phyloP scores from a whole-genome alignment of 305 asterid genomes.

The Caryopteris hybrid region DNA sequence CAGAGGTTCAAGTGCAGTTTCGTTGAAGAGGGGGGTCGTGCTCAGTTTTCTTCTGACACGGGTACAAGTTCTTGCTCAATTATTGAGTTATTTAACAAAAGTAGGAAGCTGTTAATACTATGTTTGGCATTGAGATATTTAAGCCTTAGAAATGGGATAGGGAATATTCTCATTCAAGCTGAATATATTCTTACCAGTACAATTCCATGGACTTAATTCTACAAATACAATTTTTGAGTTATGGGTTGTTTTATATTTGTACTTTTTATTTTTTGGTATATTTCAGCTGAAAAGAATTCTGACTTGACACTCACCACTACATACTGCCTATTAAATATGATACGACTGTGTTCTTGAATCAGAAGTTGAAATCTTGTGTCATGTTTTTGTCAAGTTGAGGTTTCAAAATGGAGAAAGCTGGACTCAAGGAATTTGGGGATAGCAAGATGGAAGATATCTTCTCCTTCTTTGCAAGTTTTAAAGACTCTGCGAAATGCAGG shows the following conservation, averaged over 20 bases:
- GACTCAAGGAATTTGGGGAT: conserved; percentile 62
- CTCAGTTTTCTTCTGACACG: conserved; percentile 28
- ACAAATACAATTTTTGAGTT: not conserved
- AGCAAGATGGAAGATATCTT: conserved; percentile 44
- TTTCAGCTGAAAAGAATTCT: not conserved
- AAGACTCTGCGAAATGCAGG: conserved; percentile 53
- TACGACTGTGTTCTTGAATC: not conserved
- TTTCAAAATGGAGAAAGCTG: conserved; percentile 63
- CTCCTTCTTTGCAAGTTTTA: conserved; percentile 48
- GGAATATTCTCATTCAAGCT: not conserved
- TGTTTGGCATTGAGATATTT: not conserved
- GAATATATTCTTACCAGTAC: not conserved
- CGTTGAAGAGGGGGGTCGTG: conserved; percentile 23
- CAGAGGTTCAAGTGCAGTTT: conserved; percentile 45
- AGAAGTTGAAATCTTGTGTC: conserved; percentile 1
- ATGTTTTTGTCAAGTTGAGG: conserved; percentile 32
- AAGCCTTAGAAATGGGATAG: not conserved
- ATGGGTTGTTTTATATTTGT: not conserved
- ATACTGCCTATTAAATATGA: not conserved
- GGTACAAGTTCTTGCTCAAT: conserved; percentile 28
- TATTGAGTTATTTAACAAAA: conserved; percentile 17
- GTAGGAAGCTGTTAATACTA: not conserved
- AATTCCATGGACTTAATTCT: not conserved
- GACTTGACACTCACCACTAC: not conserved
- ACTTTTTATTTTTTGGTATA: not conserved